Evolutionary conservation across 75 land plant species (phyloP).

Genomic region (Selaginella tamariscina): DNA sequence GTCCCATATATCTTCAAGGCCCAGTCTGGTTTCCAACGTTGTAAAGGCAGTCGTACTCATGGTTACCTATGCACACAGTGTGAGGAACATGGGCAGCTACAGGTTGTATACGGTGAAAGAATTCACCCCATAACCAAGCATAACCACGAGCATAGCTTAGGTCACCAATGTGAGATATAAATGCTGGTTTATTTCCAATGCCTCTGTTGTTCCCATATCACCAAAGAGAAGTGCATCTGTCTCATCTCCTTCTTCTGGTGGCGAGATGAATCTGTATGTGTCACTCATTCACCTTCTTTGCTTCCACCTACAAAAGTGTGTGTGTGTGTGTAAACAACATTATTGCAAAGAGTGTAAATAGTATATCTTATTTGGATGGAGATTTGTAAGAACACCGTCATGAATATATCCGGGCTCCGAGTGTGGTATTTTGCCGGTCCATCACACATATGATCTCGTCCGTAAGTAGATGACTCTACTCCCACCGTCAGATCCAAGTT

Average conservation of each 20-base stretch:
- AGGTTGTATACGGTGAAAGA: conserved; percentile 67
- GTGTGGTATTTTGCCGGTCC: conserved; percentile 48
- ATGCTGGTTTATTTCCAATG: conserved; percentile 50
- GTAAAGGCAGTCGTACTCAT: conserved; percentile 80
- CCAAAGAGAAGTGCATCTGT: conserved; percentile 77
- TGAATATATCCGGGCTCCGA: conserved; percentile 75
- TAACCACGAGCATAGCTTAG: conserved; percentile 88
- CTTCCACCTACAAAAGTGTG: conserved; percentile 63
- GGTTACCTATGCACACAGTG: conserved; percentile 88
- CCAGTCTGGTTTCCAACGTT: conserved; percentile 86
- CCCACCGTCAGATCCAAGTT: conserved; percentile 13
- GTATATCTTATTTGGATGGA: conserved; percentile 42
- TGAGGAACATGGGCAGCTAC: conserved; percentile 57
- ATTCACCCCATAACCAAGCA: conserved; percentile 78
- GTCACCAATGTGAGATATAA: conserved; percentile 88
- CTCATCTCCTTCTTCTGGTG: conserved; percentile 40
- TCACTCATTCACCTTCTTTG: conserved; percentile 55
- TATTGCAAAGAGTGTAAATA: conserved; percentile 48
- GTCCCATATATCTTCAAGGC: conserved; percentile 32
- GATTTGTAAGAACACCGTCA: conserved; percentile 41
- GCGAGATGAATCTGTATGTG: conserved; percentile 52
- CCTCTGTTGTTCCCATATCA: conserved; percentile 77
- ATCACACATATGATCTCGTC: conserved; percentile 58
- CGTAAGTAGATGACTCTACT: conserved; percentile 40
- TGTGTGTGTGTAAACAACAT: conserved; percentile 1